phyloP scores from a whole-genome alignment of 2,329 filamentous ascomycete genomes.

The Orbilia oligospora region DNA sequence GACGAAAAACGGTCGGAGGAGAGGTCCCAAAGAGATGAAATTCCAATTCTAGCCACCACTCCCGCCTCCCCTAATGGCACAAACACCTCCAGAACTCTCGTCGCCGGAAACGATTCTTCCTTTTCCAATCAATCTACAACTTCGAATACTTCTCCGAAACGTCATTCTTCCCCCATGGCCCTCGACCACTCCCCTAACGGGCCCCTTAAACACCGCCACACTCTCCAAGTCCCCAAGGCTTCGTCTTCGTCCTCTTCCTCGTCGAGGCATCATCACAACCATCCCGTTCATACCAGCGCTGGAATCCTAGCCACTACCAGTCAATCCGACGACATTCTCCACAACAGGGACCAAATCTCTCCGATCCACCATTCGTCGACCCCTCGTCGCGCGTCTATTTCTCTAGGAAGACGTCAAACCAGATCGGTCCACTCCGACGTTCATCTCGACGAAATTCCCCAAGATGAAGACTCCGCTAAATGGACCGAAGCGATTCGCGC shows the following conservation, averaged over 20 bases:
- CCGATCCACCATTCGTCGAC: conserved; percentile 65
- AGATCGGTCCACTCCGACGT: conserved; percentile 87
- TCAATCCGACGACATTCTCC: conserved; percentile 70
- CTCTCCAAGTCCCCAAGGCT: conserved; percentile 63
- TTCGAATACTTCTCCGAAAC: conserved; percentile 38
- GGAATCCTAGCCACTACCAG: conserved; percentile 49
- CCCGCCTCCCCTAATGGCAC: conserved; percentile 48
- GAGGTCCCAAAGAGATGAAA: background rate
- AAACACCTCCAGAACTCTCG: conserved; percentile 17
- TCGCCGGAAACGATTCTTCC: conserved; percentile 31
- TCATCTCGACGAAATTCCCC: conserved; percentile 84
- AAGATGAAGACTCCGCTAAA: conserved; percentile 89
- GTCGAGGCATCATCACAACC: background rate
- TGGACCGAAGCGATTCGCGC: conserved; percentile 95
- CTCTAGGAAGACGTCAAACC: conserved; percentile 82
- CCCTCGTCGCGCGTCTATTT: conserved; percentile 83
- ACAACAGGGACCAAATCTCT: conserved; percentile 87
- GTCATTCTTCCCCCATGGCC: conserved; percentile 48
- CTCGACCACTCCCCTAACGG: conserved; percentile 19
- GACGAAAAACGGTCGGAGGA: conserved; percentile 47
- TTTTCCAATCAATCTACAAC: conserved; percentile 22
- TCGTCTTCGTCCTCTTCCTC: conserved; percentile 19
- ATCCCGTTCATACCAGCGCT: conserved; percentile 46
- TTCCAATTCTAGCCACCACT: conserved; percentile 45
- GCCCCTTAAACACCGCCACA: conserved; percentile 62